These are phyloP conservation scores for Fusarium luffae DNA, from an alignment of 2,329 filamentous ascomycete species.

Conservation along the genomic window DNA sequence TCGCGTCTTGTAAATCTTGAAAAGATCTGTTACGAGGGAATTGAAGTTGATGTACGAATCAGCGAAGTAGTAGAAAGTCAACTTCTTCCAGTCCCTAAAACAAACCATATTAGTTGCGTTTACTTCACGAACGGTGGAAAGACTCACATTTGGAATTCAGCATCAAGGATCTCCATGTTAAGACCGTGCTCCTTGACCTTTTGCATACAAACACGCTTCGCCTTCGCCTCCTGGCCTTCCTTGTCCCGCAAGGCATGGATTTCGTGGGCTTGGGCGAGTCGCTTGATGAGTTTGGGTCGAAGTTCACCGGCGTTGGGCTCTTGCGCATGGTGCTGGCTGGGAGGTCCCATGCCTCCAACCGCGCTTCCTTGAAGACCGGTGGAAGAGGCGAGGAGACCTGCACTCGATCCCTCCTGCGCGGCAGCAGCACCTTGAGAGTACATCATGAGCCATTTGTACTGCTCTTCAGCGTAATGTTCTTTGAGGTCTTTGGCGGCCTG, in stretches of 20 bases:
- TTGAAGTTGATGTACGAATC: constrained; percentile 99
- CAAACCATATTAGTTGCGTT: constrained; percentile 24
- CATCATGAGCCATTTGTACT: constrained; percentile 99
- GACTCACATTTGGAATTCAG: constrained; percentile 96
- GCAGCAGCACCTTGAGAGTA: constrained; percentile 84
- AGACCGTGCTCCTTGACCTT: constrained; percentile 95
- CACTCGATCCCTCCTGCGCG: constrained; percentile 68
- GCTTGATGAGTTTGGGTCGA: constrained; percentile 96
- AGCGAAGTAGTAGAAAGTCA: constrained; percentile 99
- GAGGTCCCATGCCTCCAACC: constrained; percentile 81
- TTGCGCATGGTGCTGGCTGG: constrained; percentile 77
- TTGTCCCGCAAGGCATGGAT: constrained; percentile 91
- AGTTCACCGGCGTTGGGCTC: constrained; percentile 79
- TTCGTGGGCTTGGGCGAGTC: constrained; percentile 91
- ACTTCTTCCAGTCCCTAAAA: constrained; percentile 93
- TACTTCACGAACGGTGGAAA: background rate
- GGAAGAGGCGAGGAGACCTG: constrained; percentile 71
- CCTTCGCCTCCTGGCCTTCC: constrained; percentile 96
- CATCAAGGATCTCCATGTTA: constrained; percentile 98
- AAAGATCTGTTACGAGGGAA: constrained; percentile 93
- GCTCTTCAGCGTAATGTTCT: constrained; percentile 91
- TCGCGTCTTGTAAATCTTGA: constrained; percentile 99
- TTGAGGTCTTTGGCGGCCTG: constrained; percentile 89
- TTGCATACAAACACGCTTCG: constrained; percentile 94
- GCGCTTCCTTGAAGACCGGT: constrained; percentile 75